phyloP scores from a whole-genome alignment of 129 eudicot species.

The Oenanthe sinensis region DNA sequence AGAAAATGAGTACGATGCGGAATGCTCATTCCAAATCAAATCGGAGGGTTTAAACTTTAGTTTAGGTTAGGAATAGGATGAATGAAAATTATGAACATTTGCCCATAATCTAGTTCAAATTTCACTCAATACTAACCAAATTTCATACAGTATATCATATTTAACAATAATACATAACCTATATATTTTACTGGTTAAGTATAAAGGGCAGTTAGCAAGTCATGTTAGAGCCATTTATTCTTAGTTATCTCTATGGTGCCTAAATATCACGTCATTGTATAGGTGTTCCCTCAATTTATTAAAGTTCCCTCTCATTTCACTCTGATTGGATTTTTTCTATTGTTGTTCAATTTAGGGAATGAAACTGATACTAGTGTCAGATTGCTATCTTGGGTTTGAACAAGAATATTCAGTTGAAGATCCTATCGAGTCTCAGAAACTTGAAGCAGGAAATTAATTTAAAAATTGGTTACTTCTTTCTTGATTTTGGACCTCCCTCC shows the following conservation, averaged over 20 bases:
- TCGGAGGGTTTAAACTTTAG: no score
- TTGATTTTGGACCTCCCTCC: background rate
- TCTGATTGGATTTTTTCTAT: background rate
- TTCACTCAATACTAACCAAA: no score
- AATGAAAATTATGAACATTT: no score
- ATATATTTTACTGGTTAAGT: background rate
- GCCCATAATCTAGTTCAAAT: no score
- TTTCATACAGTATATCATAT: no score
- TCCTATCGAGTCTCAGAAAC: conserved; percentile 21
- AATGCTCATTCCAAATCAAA: no score
- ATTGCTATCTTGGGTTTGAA: conserved; percentile 84
- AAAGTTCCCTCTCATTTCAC: background rate
- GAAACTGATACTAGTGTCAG: conserved; percentile 79
- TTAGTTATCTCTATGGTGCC: background rate
- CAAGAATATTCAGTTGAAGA: conserved; percentile 56
- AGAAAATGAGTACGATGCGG: no score
- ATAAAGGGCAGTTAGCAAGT: background rate
- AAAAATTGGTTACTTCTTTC: background rate
- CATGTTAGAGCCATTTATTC: background rate
- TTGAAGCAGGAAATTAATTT: conserved; percentile 5
- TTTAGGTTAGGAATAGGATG: no score
- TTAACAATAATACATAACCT: background rate
- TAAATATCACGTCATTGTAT: background rate
- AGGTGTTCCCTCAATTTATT: background rate
- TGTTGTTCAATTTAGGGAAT: conserved; percentile 42